Percentiles rank a stretch among this genome's conserved stretches.
phyloP scores from a whole-genome alignment of 805 yeast genomes.

The Kockiozyma suomiensis region DNA sequence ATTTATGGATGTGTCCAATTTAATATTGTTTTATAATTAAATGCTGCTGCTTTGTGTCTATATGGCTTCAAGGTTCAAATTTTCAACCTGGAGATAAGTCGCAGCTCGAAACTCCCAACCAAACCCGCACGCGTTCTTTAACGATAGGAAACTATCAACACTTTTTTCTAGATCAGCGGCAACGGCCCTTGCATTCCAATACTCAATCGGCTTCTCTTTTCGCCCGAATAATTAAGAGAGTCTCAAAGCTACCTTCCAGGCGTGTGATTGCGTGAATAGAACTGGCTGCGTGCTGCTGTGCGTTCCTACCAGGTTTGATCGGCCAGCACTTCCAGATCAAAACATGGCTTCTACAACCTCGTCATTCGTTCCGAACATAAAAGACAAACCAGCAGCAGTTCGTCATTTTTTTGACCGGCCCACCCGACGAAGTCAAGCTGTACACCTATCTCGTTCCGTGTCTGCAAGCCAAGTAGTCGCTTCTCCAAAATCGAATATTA shows the following conservation, averaged over 20 bases:
- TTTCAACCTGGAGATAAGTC: neutral
- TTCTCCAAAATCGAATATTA: neutral
- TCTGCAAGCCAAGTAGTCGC: neutral
- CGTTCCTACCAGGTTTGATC: neutral
- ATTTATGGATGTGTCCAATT: no score
- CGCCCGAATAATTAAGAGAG: no score
- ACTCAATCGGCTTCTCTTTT: no score
- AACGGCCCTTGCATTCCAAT: neutral
- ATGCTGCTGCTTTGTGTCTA: no score
- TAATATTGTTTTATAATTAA: no score
- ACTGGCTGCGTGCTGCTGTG: no score
- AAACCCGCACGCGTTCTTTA: neutral
- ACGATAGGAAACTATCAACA: no score
- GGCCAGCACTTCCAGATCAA: neutral
- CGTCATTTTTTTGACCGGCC: constrained; percentile 29
- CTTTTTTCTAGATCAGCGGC: neutral
- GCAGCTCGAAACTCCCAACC: neutral
- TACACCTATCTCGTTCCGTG: constrained; percentile 14
- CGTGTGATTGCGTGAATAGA: no score
- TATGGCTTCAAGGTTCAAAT: no score
- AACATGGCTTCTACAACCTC: constrained; percentile 23
- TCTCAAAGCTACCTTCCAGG: no score
- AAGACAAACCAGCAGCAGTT: constrained; percentile 30
- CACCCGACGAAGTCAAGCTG: constrained; percentile 7
- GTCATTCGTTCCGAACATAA: constrained; percentile 19